Evolutionary conservation across 257 asterid genomes (phyloP), one percentile per base, ranked within the genome.

Genomic region (Nicotiana obtusifolia): DNA sequence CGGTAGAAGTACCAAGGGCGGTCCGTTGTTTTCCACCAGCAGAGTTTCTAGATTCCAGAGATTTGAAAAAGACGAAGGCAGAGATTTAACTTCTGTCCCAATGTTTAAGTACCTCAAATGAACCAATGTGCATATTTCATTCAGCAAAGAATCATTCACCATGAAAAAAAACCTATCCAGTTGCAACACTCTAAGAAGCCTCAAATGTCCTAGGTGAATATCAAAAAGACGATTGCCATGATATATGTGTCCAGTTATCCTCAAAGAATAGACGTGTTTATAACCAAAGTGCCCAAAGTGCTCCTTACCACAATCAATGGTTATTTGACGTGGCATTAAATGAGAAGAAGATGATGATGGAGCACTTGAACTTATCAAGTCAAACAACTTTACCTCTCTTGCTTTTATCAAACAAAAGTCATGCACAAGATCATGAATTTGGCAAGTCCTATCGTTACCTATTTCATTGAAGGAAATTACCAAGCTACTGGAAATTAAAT

Each of bases 391-490:
- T 35, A 49, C 66, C 64, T 82, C 75, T 66, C 13, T 77, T n/a
- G 84, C 83, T 76, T 71, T 86, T 33, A 81, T 82, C 81, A 80
- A 57, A 77, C 86, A 82, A 44, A 82, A 59, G 3, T 81, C 80
- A 20, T 77, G 64, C 83, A 86, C 24, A 26, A 83, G 73, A 78
- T 86, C 86, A 37, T 86, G 88, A n/a, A 81, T 53, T 15, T 8
- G 26, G 24, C 84, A 81, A 16, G 76, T 16, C 31, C 35, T 81
- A 2, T 68, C 11, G 9, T 67, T 20, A 15, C 86, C 88, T 54
- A 84, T 56, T 49, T 76, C 37, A 68, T 59, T 52, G 79, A 84
- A 35, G 75, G 37, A 31, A 20, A 80, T 28, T 30, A 84, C 82
- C 0, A 87, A 82, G 79, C 80, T 84, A 37, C 88, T 81, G 15